Base-by-base conservation (phyloP, 2,329 filamentous ascomycete species). In the Xylaria sp. region DNA sequence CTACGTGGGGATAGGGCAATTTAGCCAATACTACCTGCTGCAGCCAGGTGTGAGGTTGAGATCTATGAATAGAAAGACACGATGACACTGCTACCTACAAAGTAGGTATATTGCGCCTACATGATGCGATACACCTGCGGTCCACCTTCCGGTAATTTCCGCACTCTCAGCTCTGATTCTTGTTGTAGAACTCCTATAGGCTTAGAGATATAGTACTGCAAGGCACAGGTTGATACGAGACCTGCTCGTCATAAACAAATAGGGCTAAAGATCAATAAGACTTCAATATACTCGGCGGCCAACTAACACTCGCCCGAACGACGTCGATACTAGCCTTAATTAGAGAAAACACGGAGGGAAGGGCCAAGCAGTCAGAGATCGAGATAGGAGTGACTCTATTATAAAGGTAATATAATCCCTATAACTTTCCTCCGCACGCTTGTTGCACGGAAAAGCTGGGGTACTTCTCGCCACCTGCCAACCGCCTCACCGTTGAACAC, bases 31-130 rank as follows among this genome's bases (percentile, higher is more conserved):
- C 68, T 54, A 70, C 64, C 20, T 61, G 20, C 50, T 63, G 55
- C 39, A 56, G 34, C 41, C 15, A 48, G 9, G 57, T 34, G 58
- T 67, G 59, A 67, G 46, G 64, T 64, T 51, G 28, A 67, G n/a
- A 28, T 61, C 68, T 70, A 70, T 70, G 68, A 70, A 70, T 70
- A 70, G 68, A 70, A 70, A 52, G 28, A 23, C 55, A 57, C 34
- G 34, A 67, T 70, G 41, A 61, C 34, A 67, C 56, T n/a, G 41
- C 64, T 12, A 56, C 52, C 3, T 25, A 25, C 23, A 25, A 25
- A 25, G 25, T 32, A 28, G 13, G 56, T 25, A 8, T 41, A 4
- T 54, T 15, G 32, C 23, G 32, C 50, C 34, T 65, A 32, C 32
- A 62, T 52, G 54, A 55, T 65, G 63, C 50, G n/a, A 50, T 65